Base-by-base conservation (phyloP, 805 yeast genomes). In the Pichia deserticola region DNA sequence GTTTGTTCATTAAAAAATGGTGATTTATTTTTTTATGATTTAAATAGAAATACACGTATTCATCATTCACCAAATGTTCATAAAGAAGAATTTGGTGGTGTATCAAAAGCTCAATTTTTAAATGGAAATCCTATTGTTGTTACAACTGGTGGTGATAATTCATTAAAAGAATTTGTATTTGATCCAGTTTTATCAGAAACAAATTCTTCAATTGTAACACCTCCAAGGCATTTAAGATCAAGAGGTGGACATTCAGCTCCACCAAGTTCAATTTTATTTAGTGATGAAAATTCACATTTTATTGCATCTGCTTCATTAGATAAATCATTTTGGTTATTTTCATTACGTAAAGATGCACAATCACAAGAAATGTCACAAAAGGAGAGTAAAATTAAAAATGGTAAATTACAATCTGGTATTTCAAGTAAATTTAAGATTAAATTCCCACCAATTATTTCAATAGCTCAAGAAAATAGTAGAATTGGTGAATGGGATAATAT, bases 161-260 rank as follows among this genome's bases (percentile, higher is more conserved):
- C 81, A 37, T 72, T 93, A 57, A 87, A 87, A 60, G 98, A 93
- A 66, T 86, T 75, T 58, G 97, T 89, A 0, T 93, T 93, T 67
- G 99, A 93, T 67, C 97, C 97, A 2, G 79, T 93, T 1, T 70
- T 90, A 46, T 81, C 90, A 0, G 71, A 84, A 1, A 68, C 83
- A 5, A 78, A 82, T 56, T 59, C 78, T 0, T 72, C 83, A 2
- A 80, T 88, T 34, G 83, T 86, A 5, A 79, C 89, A 11, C 96
- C 97, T 1, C 98, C 99, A 40, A 82, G 99, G 61, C 81, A 83
- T 52, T 73, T 95, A 59, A 80, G 99, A 64, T 86, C 95, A 1
- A 79, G 99, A 63, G 98, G 97, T 59, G 99, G 99, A n/a, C 99
- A 93, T 65, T 81, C 96, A 5, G 84, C 86, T 33, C 96, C 99